Base-by-base conservation (phyloP, 2,329 filamentous ascomycete genomes). In the Phialophora chinensis region DNA sequence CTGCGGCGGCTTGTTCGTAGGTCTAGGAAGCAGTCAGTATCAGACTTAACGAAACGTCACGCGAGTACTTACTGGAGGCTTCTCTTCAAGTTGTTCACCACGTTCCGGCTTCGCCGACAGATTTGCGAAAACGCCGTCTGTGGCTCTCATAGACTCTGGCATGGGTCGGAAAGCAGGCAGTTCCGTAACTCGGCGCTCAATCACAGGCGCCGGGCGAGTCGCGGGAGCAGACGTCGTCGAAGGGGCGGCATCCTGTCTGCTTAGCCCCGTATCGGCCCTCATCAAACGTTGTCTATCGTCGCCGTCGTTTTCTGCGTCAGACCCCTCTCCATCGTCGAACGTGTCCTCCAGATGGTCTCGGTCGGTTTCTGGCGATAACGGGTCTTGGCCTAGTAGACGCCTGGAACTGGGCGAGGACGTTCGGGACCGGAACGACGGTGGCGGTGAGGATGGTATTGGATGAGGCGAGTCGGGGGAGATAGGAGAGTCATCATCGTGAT, bases 1-100 rank as follows among this genome's bases (percentile, higher is more conserved):
- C 95, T 50, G 94, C 94, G 2, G 95, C 95, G 17, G 95, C 95
- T 87, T 98, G 94, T 84, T 99, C 95, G 78, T 99, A 99, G 42
- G 94, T 93, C 92, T 97, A 74, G 17, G 67, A 38, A 57, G 84
- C 75, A 83, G 80, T 72, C 73, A 53, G 52, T 35, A 25, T 23
- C 31, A 11, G 14, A 33, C 20, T 55, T 53, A 42, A 42, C 31
- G 12, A 50, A 47, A 35, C 6, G 14, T 7, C 38, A 58, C 27
- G 6, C 58, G 60, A 17, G 58, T 31, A 87, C 92, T 72, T 88
- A 97, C 93, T 63, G 95, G 95, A 82, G 95, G 95, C 79, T 91
- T 86, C 79, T 99, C 95, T 69, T 99, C 95, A 66, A 91, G 87
- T 69, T 92, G 90, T 67, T 91, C 90, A 31, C 88, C 90, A 52